Evolutionary conservation across 768 basidiomycete species (phyloP), one percentile per base, ranked within the genome.

Genomic region (Mycena galericulata): DNA sequence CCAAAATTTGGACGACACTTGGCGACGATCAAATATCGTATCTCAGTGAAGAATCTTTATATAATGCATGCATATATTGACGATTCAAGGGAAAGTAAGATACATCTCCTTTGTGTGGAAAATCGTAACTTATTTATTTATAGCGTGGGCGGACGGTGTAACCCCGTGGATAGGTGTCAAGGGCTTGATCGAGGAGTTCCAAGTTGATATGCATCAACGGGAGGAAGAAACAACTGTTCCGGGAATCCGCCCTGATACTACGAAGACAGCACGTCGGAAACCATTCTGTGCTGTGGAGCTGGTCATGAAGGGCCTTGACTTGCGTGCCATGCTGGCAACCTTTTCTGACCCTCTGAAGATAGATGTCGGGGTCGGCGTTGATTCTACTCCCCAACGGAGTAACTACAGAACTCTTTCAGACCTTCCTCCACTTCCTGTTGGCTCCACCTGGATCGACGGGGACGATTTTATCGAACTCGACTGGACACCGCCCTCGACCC

Each of bases 121-220:
- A 66, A 14, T 24, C 62, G 40, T 66, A 46, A 70, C 58, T 45
- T 40, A 56, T 34, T 40, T 32, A 46, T 50, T 15, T 53, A 12
- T 72, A 87, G 91, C 93, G 26, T 97, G 95, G 95, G 82, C 83
- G 9, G 86, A 90, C 72, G 95, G 96, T 11, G 86, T 90, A 46
- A 91, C 92, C 4, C 88, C 90, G 15, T 91, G 91, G 78, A 87
- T 98, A 38, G 97, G 96, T 4, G 83, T 97, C 40, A 99, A 98
- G 77, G 93, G 89, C 20, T 86, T 90, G 74, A 88, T 97, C 40
- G 89, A 90, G 38, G 87, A 89, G 53, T 90, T 98, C 75, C 90
- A 92, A 69, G 94, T 92, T 49, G 97, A 98, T 75, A 87, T 97
- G 82, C 97, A 98, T 77, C 96, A 98, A 79, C 86, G 96, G 56